phyloP scores from a whole-genome alignment of 352 stramenopile species.

The Globisporangium recalcitrans region DNA sequence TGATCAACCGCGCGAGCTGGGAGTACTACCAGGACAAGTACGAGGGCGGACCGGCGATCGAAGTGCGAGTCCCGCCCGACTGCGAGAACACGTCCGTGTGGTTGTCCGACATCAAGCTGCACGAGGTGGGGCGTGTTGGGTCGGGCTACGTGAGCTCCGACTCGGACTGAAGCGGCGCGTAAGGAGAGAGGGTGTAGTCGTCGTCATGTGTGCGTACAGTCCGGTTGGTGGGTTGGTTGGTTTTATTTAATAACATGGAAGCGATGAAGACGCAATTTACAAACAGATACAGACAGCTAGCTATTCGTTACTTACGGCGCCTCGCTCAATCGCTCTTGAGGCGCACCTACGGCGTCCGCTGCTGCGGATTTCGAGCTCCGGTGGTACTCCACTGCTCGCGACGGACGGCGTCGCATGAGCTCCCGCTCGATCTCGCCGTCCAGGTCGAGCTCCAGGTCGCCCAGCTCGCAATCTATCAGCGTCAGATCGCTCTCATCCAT shows the following conservation, averaged over 20 bases:
- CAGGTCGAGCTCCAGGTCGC: conserved; percentile 58
- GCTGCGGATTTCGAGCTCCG: neutral
- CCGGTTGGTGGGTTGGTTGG: neutral
- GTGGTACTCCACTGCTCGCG: conserved; percentile 31
- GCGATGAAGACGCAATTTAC: conserved; percentile 1
- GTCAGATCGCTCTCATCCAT: conserved; percentile 27
- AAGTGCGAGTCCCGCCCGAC: conserved; percentile 54
- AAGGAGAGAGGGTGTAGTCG: neutral
- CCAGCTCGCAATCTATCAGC: conserved; percentile 23
- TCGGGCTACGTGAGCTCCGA: conserved; percentile 61
- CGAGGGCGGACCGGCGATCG: conserved; percentile 58
- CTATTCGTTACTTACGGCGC: neutral
- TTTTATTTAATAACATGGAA: conserved; percentile 18
- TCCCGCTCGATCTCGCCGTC: conserved; percentile 74
- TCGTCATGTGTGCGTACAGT: neutral
- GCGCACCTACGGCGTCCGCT: neutral
- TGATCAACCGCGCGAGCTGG: conserved; percentile 81
- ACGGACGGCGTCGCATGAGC: conserved; percentile 48
- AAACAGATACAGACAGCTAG: neutral
- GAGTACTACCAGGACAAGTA: conserved; percentile 72
- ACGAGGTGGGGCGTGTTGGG: conserved; percentile 50
- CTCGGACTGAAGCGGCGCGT: conserved; percentile 18
- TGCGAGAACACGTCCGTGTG: conserved; percentile 49
- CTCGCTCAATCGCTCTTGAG: neutral
- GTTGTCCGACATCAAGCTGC: conserved; percentile 44